A percentile compares a stretch with the other conserved stretches of the same genome.
These are phyloP conservation scores for Metrosideros polymorpha DNA, from an alignment of 441 rosid species.

Conservation along the genomic window DNA sequence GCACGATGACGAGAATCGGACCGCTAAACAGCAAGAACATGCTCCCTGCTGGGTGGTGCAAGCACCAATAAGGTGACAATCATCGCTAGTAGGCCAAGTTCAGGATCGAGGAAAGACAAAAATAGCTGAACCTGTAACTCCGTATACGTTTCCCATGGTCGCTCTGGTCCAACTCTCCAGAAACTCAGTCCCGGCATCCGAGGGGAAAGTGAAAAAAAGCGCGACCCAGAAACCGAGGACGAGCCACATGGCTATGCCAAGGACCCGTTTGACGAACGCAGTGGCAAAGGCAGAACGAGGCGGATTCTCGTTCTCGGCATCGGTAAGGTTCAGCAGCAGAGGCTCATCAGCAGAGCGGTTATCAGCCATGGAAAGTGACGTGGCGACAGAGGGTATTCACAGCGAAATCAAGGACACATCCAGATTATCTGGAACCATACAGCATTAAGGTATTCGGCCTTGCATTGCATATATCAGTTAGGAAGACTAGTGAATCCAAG, in stretches of 20 bases:
- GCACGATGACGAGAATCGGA: neutral
- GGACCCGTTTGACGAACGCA: slow-evolving; percentile 38
- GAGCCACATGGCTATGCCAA: slow-evolving; percentile 44
- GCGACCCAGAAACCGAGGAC: slow-evolving; percentile 49
- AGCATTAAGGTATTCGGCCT: neutral
- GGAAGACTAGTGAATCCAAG: neutral
- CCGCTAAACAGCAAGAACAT: neutral
- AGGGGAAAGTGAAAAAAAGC: slow-evolving; percentile 40
- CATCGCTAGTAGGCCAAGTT: neutral
- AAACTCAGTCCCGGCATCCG: slow-evolving; percentile 28
- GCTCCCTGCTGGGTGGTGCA: neutral
- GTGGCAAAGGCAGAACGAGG: slow-evolving; percentile 1
- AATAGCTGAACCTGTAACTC: slow-evolving; percentile 39
- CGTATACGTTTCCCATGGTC: slow-evolving; percentile 35
- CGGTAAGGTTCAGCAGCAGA: slow-evolving; percentile 19
- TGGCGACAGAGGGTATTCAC: neutral
- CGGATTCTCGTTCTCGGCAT: slow-evolving; percentile 3
- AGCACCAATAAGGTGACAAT: neutral
- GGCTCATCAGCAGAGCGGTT: slow-evolving; percentile 20
- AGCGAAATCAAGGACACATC: neutral
- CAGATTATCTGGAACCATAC: neutral
- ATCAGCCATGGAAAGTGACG: neutral
- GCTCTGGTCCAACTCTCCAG: slow-evolving; percentile 20
- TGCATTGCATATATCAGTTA: neutral
- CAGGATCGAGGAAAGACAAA: neutral